A percentile compares a stretch with the other conserved stretches of the same genome.
phyloP scores from a whole-genome alignment of 2,329 filamentous ascomycete species.

The Monosporascus sp. region DNA sequence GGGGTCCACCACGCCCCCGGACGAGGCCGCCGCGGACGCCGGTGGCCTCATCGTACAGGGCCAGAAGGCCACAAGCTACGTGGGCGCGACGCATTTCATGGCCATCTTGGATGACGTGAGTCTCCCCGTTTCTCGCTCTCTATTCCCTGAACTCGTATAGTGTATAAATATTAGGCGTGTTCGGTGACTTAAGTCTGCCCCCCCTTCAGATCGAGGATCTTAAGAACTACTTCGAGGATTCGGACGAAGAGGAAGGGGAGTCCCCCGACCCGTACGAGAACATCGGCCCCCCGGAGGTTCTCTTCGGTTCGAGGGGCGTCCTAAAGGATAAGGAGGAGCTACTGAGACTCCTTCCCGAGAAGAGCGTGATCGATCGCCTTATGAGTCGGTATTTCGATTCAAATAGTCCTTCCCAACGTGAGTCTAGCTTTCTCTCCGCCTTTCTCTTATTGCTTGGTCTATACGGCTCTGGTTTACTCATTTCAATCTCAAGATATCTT shows the following conservation, averaged over 20 bases:
- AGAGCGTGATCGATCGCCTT: constrained; percentile 41
- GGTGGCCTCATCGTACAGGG: constrained; percentile 40
- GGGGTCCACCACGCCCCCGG: constrained; percentile 9
- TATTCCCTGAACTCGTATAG: too few relatives aligned
- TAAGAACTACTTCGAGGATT: constrained; percentile 51
- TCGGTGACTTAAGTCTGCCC: neutral
- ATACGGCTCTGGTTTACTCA: constrained; percentile 2
- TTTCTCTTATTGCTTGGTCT: constrained; percentile 3
- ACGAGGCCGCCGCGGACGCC: constrained; percentile 16
- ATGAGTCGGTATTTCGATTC: constrained; percentile 50
- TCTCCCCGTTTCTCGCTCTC: constrained; percentile 1
- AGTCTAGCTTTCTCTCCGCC: constrained; percentile 11
- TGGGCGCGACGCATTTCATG: constrained; percentile 56
- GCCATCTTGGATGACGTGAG: constrained; percentile 56
- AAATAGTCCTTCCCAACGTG: constrained; percentile 47
- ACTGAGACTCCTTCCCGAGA: constrained; percentile 42
- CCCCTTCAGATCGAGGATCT: constrained; percentile 49
- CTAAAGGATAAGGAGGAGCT: constrained; percentile 41
- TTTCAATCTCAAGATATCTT: constrained; percentile 38
- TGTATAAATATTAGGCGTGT: neutral
- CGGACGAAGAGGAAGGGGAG: constrained; percentile 29
- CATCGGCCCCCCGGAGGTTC: constrained; percentile 35
- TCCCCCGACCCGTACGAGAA: constrained; percentile 24
- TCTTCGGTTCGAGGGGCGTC: constrained; percentile 35
- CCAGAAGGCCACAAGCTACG: constrained; percentile 42